Evolutionary conservation across 805 yeast species (phyloP), one percentile per base, ranked within the genome.

Genomic region (Nakazawaea peltata): DNA sequence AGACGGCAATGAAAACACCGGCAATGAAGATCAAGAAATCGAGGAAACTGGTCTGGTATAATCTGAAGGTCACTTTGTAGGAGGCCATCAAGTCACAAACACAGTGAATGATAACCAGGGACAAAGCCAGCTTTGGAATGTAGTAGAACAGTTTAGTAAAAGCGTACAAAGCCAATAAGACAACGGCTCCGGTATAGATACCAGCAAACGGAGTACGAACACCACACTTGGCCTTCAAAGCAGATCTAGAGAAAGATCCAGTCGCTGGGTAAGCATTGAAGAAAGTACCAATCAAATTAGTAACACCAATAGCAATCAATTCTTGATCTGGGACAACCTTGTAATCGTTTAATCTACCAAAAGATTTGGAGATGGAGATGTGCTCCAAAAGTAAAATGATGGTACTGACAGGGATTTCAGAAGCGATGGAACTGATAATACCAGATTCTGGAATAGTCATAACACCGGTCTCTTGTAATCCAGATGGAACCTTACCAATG

Each of bases 221-320:
- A 54, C 95, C 94, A 70, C 95, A 88, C 61, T 88, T 88, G 34
- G 94, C 80, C 61, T 90, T 88, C 49, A 88, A 69, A 6, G 97
- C 97, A 30, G 95, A 82, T 65, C 97, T 79, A 14, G 94, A 83
- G 58, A 88, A 88, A 1, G 97, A 88, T 30, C 97, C 97, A 4
- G 97, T 88, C 6, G 95, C 87, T 7, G 97, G 97, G 56, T 88
- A 88, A 6, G 97, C 95, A 50, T 75, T 71, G 72, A 88, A 88
- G 53, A 87, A 85, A 15, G 95, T 85, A 47, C 96, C 96, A 47
- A 88, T 68, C 55, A 88, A 68, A 60, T 88, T 88, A 36, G 92
- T 81, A 30, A 81, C 83, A 50, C 97, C 97, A 57, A 88, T 88
- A 28, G 97, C 96, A 51, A 88, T 72, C 37, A 88, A 71, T 58